Evolutionary conservation across 345 rosid species (phyloP).

Genomic region (Crucihimalaya himalaica): DNA sequence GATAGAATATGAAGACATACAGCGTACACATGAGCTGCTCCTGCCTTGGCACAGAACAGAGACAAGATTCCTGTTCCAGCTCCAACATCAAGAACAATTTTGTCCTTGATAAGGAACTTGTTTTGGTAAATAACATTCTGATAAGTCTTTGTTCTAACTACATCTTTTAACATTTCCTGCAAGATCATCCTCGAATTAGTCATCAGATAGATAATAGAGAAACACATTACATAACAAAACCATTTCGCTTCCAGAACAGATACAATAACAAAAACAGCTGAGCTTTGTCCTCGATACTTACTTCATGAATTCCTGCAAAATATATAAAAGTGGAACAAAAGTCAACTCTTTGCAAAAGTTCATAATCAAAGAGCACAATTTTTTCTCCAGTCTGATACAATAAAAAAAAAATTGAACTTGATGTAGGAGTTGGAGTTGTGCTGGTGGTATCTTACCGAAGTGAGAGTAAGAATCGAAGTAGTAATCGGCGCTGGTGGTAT

Average conservation of each 20-base stretch:
- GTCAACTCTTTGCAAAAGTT: background rate
- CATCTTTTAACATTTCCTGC: constrained; percentile 99
- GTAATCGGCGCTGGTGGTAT: constrained; percentile 93
- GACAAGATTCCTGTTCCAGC: constrained; percentile 98
- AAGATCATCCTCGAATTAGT: constrained; percentile 8
- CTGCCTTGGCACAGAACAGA: constrained; percentile 95
- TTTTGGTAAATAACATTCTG: constrained; percentile 93
- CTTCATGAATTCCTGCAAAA: constrained; percentile 98
- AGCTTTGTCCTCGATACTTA: constrained; percentile 50
- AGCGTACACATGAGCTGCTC: constrained; percentile 92
- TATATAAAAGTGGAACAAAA: constrained; percentile 1
- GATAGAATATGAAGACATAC: constrained; percentile 44
- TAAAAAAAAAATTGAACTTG: background rate
- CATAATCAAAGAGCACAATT: background rate
- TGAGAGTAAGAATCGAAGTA: constrained; percentile 99
- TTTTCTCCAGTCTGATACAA: background rate
- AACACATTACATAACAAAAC: background rate
- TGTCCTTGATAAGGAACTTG: constrained; percentile 85
- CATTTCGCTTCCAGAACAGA: background rate
- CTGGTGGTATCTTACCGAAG: no score
- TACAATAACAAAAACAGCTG: background rate
- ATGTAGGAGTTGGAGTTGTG: no score
- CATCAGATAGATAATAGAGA: background rate
- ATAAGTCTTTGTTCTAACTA: constrained; percentile 92
- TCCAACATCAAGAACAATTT: constrained; percentile 96